A percentile compares a stretch with the other conserved stretches of the same genome.
phyloP scores from a whole-genome alignment of 106 monocot species.

The Allium fistulosum region DNA sequence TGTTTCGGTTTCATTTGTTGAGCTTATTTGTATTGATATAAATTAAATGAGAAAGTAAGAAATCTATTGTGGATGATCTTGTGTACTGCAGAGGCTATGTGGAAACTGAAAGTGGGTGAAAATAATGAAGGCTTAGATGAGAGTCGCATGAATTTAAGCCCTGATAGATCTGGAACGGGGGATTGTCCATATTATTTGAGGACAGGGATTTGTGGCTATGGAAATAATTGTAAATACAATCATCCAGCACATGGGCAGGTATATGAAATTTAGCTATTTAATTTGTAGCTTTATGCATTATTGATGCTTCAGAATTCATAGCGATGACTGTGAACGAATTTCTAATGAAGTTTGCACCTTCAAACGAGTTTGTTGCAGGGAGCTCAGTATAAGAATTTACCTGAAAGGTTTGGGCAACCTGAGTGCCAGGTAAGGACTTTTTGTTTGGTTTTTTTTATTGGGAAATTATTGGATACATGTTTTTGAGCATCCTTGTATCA shows the following conservation, averaged over 20 bases:
- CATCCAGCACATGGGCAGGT: conserved; percentile 44
- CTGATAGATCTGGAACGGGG: conserved; percentile 48
- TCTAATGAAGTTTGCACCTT: not conserved
- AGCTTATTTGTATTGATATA: not conserved
- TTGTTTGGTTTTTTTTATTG: not conserved
- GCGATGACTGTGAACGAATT: not conserved
- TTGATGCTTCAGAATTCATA: not conserved
- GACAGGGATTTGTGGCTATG: conserved; percentile 66
- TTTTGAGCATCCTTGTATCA: no score
- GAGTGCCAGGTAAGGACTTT: conserved; percentile 67
- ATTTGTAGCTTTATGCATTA: not conserved
- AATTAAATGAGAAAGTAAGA: no score
- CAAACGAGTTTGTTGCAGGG: conserved; percentile 24
- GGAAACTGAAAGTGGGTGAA: conserved; percentile 20
- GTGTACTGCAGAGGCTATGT: conserved; percentile 18
- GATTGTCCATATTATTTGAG: conserved; percentile 70
- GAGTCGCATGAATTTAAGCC: conserved; percentile 15
- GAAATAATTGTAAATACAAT: conserved; percentile 70
- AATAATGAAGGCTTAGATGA: conserved; percentile 3
- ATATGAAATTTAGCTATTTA: not conserved
- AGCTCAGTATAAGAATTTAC: conserved; percentile 33
- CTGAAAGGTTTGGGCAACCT: conserved; percentile 76
- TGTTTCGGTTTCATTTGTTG: not conserved
- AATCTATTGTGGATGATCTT: no score
- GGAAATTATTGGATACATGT: no score